phyloP scores from a whole-genome alignment of 2,329 filamentous ascomycete genomes.

The Colletotrichum simmondsii region DNA sequence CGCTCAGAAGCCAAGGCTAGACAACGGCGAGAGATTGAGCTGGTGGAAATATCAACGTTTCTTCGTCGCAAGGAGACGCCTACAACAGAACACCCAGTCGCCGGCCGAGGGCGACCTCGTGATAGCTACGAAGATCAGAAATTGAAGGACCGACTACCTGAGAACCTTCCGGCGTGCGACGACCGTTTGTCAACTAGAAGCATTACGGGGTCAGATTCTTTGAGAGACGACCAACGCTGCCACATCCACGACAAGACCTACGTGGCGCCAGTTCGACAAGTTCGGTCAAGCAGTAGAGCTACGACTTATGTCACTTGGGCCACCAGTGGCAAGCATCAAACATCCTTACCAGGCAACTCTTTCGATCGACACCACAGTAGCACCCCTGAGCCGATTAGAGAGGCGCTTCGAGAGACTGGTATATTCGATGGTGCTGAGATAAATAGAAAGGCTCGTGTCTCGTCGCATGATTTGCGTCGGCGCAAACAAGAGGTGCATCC shows the following conservation, averaged over 20 bases:
- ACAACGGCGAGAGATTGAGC: slow-evolving; percentile 44
- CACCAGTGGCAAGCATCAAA: slow-evolving; percentile 25
- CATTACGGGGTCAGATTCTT: background rate
- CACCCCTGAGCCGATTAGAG: slow-evolving; percentile 16
- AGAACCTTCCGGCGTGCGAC: background rate
- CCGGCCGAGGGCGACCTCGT: too few species aligned
- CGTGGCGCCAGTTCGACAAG: background rate
- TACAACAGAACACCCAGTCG: too few species aligned
- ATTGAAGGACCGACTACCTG: background rate
- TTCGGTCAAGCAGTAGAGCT: slow-evolving; percentile 15
- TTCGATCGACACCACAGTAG: background rate
- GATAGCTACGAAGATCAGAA: background rate
- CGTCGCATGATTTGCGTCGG: background rate
- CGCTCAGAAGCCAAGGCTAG: slow-evolving; percentile 36
- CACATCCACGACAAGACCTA: background rate
- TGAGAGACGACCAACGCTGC: background rate
- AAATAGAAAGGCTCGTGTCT: background rate
- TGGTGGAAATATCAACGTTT: slow-evolving; percentile 49
- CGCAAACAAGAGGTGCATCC: background rate
- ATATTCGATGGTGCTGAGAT: slow-evolving; percentile 12
- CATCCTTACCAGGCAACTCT: background rate
- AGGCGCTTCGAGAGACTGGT: slow-evolving; percentile 18
- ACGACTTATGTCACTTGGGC: slow-evolving; percentile 39
- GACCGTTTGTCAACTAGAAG: background rate
- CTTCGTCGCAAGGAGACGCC: slow-evolving; percentile 38